These are phyloP conservation scores for Microbotryum violaceum DNA, from an alignment of 1,284 basidiomycete species.

Conservation along the genomic window DNA sequence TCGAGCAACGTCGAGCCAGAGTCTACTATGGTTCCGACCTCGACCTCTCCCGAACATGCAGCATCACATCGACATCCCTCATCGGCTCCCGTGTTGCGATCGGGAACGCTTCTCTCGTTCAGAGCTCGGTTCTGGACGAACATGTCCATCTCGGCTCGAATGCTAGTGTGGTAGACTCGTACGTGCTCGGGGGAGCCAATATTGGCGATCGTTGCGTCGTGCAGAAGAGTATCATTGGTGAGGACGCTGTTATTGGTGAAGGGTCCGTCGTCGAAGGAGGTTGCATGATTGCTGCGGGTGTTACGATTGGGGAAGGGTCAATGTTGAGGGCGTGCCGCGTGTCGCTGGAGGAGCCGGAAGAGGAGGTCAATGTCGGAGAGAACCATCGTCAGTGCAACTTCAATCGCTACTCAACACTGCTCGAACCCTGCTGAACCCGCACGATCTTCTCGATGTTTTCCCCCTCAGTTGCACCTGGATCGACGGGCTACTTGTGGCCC, in stretches of 20 bases:
- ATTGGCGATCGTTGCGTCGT: slow-evolving; percentile 71
- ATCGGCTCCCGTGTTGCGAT: slow-evolving; percentile 66
- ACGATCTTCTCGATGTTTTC: slow-evolving; percentile 3
- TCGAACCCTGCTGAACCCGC: slow-evolving; percentile 24
- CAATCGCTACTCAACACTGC: not conserved
- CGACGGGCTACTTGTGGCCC: slow-evolving; percentile 44
- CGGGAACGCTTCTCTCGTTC: slow-evolving; percentile 56
- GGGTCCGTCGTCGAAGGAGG: slow-evolving; percentile 52
- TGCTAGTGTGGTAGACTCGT: slow-evolving; percentile 61
- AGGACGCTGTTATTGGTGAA: slow-evolving; percentile 46
- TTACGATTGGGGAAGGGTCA: slow-evolving; percentile 45
- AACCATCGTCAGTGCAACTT: slow-evolving; percentile 38
- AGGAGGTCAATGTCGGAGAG: slow-evolving; percentile 40
- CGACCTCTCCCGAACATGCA: slow-evolving; percentile 56
- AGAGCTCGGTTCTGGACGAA: slow-evolving; percentile 65
- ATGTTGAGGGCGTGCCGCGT: slow-evolving; percentile 60
- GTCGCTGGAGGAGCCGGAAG: slow-evolving; percentile 45
- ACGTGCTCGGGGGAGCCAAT: slow-evolving; percentile 69
- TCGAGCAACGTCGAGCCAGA: slow-evolving; percentile 76
- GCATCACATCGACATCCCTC: slow-evolving; percentile 70
- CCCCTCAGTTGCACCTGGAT: slow-evolving; percentile 37
- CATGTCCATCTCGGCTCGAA: slow-evolving; percentile 61
- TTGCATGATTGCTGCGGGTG: slow-evolving; percentile 38
- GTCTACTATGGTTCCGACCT: slow-evolving; percentile 66
- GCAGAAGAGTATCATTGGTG: slow-evolving; percentile 57